These are phyloP conservation scores for Pyrenophora seminiperda DNA, from an alignment of 2,329 filamentous ascomycete genomes.

Conservation along the genomic window DNA sequence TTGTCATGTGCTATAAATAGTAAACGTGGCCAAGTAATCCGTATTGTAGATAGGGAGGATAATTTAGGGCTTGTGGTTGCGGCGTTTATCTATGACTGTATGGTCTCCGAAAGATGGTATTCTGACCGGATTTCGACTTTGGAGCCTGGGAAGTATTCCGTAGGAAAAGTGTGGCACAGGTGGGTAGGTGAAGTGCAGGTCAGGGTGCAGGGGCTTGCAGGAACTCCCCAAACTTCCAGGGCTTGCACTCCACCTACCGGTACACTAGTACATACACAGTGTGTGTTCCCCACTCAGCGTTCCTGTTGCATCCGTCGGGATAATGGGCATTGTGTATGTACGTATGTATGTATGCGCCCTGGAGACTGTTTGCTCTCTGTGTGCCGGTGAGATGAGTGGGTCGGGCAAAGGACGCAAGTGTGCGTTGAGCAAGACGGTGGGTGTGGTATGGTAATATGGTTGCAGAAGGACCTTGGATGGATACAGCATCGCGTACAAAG, in stretches of 20 bases:
- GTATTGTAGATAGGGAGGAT: conserved; percentile 15
- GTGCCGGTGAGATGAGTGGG: not conserved
- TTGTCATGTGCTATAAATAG: conserved; percentile 27
- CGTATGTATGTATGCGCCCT: not conserved
- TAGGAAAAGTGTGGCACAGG: not conserved
- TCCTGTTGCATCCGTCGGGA: conserved; percentile 1
- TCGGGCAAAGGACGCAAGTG: not conserved
- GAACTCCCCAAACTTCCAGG: conserved; percentile 1
- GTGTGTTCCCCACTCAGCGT: conserved; percentile 12
- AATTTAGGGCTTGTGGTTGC: not conserved
- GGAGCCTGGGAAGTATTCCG: not conserved
- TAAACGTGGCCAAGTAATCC: conserved; percentile 3
- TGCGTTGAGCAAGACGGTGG: not conserved
- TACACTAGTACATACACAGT: conserved; percentile 4
- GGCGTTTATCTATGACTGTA: not conserved
- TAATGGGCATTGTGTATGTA: conserved; percentile 2
- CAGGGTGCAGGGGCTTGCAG: not conserved
- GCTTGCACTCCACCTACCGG: not conserved
- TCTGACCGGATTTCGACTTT: not conserved
- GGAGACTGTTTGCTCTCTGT: not conserved
- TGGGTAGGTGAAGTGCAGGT: not conserved
- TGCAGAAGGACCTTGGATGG: conserved; percentile 3
- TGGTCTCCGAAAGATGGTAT: not conserved
- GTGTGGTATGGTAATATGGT: conserved; percentile 12
- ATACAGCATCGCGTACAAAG: conserved; percentile 11